phyloP scores from a whole-genome alignment of 108 stramenopile genomes.

The Mayamaea pseudoterrestris region DNA sequence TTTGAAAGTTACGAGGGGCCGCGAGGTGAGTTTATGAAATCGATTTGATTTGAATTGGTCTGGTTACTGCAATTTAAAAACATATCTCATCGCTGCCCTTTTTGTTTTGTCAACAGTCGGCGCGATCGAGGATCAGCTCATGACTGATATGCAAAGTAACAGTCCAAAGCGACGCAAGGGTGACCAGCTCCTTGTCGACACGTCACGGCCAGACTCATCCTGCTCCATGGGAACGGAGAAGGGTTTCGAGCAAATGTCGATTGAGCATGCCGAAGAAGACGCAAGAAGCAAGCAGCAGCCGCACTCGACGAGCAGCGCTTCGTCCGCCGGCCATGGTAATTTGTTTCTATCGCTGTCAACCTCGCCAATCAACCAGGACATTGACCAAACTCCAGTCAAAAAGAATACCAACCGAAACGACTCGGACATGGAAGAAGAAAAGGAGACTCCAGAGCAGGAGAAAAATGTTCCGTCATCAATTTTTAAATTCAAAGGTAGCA shows the following conservation, averaged over 20 bases:
- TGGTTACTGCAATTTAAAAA: too few species aligned
- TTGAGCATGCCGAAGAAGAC: too few species aligned
- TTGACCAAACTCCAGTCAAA: conserved; percentile 36
- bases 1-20: conserved; percentile 28
- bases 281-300: too few species aligned
- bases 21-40: conserved; percentile 15
- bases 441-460: too few species aligned
- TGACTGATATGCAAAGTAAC: too few species aligned
- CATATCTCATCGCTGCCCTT: too few species aligned
- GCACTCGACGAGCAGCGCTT: background rate
- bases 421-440: too few species aligned
- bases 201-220: too few species aligned
- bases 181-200: conserved; percentile 15
- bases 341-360: conserved; percentile 40
- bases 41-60: background rate
- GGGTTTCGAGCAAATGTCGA: conserved; percentile 37
- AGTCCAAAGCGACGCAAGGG: conserved; percentile 34
- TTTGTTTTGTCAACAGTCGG: too few species aligned
- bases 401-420: conserved; percentile 36
- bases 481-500: conserved; percentile 7
- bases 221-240: too few species aligned
- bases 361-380: conserved; percentile 35
- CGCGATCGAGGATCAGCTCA: too few species aligned
- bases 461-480: background rate
- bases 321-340: background rate